These are phyloP conservation scores for Roridomyces roridus DNA, from an alignment of 768 basidiomycete genomes.

Conservation along the genomic window DNA sequence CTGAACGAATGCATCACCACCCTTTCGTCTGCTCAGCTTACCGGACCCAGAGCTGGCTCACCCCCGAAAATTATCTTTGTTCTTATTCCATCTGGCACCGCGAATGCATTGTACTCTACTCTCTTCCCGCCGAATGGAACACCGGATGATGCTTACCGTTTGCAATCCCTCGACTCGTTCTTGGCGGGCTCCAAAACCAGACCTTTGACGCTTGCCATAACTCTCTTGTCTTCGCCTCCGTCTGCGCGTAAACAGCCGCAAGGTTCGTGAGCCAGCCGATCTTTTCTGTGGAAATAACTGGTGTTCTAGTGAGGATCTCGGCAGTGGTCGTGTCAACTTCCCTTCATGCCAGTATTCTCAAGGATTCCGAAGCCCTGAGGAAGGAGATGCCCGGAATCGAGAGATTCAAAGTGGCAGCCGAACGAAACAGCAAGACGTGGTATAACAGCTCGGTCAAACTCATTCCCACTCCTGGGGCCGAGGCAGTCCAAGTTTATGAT, in stretches of 20 bases:
- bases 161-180: slow-evolving; percentile 63
- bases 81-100: slow-evolving; percentile 83
- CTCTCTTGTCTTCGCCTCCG: slow-evolving; percentile 46
- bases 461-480: slow-evolving; percentile 46
- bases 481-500: slow-evolving; percentile 67
- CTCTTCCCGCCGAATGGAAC: slow-evolving; percentile 58
- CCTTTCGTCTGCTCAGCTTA: slow-evolving; percentile 40
- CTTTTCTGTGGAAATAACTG: background rate
- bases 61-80: slow-evolving; percentile 41
- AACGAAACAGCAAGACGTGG: slow-evolving; percentile 75
- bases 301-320: slow-evolving; percentile 49
- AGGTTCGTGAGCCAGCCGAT: slow-evolving; percentile 1
- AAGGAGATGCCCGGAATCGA: slow-evolving; percentile 75
- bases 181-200: slow-evolving; percentile 41
- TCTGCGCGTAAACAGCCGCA: slow-evolving; percentile 27
- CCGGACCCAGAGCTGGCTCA: slow-evolving; percentile 23
- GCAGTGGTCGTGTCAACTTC: slow-evolving; percentile 86
- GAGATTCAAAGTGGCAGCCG: slow-evolving; percentile 64
- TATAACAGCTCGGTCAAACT: slow-evolving; percentile 67
- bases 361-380: slow-evolving; percentile 81
- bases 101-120: slow-evolving; percentile 87
- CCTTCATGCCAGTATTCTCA: slow-evolving; percentile 85
- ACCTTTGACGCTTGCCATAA: slow-evolving; percentile 61
- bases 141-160: slow-evolving; percentile 44
- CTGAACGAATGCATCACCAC: slow-evolving; percentile 86